Evolutionary conservation across 768 basidiomycete species (phyloP).

Genomic region (Russula abietina): DNA sequence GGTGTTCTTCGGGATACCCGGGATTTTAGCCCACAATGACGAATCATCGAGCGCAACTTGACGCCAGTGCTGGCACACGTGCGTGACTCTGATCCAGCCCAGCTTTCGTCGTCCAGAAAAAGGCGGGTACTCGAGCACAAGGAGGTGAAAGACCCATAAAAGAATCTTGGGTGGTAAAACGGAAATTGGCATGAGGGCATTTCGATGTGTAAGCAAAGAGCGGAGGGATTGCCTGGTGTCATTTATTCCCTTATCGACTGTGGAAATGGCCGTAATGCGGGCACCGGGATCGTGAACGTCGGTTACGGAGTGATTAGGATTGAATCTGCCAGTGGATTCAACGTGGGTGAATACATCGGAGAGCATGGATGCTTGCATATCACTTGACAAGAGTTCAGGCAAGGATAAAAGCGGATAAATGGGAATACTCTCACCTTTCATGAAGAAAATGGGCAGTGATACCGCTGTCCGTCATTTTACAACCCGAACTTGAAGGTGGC

Average conservation of each 20-base stretch:
- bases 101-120: not conserved
- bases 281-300: too few relatives aligned
- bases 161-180: constrained; percentile 18
- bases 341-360: not conserved
- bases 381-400: not conserved
- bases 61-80: too few relatives aligned
- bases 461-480: not conserved
- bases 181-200: constrained; percentile 8
- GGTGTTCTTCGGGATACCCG: too few relatives aligned
- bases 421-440: not conserved
- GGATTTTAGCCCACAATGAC: too few relatives aligned
- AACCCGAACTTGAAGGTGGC: not conserved
- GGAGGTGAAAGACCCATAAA: constrained; percentile 5
- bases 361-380: not conserved
- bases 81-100: too few relatives aligned
- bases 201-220: constrained; percentile 5
- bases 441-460: too few relatives aligned
- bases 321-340: not conserved
- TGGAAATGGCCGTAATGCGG: not conserved
- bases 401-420: not conserved
- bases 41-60: too few relatives aligned
- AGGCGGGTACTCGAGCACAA: not conserved
- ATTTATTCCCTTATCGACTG: constrained; percentile 1
- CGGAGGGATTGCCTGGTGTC: not conserved
- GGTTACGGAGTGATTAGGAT: too few relatives aligned